phyloP scores from a whole-genome alignment of 192 early-diverging fungal genomes.

The Nowakowskiella sp. region DNA sequence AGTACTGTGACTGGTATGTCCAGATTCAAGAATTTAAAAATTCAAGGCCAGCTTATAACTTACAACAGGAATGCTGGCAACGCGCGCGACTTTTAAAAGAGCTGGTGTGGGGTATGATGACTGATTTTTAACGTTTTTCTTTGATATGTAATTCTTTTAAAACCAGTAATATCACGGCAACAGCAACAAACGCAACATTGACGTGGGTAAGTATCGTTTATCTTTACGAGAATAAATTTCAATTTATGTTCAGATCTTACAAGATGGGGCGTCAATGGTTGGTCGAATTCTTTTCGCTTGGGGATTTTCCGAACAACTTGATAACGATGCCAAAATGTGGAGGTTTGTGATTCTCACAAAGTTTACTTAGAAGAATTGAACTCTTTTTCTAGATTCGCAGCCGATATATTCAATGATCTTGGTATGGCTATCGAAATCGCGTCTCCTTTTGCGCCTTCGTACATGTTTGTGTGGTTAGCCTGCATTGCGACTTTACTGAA shows the following conservation, averaged over 20 bases:
- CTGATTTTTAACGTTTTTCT: no score
- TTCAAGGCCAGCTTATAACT: conserved; percentile 2
- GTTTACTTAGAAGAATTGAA: neutral
- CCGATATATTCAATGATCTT: conserved; percentile 36
- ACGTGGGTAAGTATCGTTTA: no score
- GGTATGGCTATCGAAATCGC: conserved; percentile 21
- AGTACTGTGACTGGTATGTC: conserved; percentile 4
- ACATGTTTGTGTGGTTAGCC: conserved; percentile 15
- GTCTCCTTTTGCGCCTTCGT: conserved; percentile 6
- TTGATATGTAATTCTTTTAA: neutral
- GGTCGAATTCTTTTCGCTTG: conserved; percentile 33
- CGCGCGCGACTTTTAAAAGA: conserved; percentile 15
- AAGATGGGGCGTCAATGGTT: conserved; percentile 35
- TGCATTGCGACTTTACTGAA: conserved; percentile 14
- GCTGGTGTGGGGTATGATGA: conserved; percentile 32
- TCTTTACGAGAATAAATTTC: no score
- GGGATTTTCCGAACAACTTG: conserved; percentile 19
- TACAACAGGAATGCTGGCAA: conserved; percentile 23
- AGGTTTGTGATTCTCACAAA: neutral
- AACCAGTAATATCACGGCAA: conserved; percentile 16
- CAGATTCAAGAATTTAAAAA: conserved; percentile 13
- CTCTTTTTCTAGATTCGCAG: conserved; percentile 21
- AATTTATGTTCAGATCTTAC: no score
- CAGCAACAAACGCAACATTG: conserved; percentile 17
- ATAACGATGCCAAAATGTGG: conserved; percentile 30